These are phyloP conservation scores for Trametes coccinea DNA, from an alignment of 768 basidiomycete genomes.

Conservation along the genomic window DNA sequence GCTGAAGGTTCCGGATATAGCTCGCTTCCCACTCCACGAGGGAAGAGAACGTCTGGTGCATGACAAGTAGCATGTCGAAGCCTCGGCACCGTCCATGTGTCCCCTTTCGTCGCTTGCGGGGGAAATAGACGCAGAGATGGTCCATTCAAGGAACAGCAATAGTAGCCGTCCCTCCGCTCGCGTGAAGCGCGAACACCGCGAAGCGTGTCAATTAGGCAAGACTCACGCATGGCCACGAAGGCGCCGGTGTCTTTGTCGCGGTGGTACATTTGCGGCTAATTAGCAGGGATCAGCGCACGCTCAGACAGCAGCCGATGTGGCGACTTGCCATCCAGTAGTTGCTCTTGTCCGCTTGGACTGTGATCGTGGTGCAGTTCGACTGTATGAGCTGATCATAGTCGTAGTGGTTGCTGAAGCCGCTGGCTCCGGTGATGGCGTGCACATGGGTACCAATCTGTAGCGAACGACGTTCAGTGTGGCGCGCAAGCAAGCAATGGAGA, in stretches of 20 bases:
- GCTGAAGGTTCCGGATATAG: neutral
- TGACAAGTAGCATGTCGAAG: neutral
- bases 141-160: neutral
- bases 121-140: neutral
- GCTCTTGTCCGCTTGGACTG: conserved; percentile 25
- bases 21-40: neutral
- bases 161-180: neutral
- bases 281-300: neutral
- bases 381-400: conserved; percentile 15
- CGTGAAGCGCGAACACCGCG: neutral
- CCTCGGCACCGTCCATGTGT: neutral
- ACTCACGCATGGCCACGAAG: conserved; percentile 22
- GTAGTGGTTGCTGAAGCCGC: conserved; percentile 18
- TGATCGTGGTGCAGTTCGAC: conserved; percentile 22
- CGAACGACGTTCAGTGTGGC: too few relatives aligned
- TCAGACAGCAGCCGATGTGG: neutral
- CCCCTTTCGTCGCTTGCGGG: neutral
- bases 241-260: conserved; percentile 22
- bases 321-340: conserved; percentile 28
- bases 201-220: neutral
- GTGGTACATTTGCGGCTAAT: conserved; percentile 24
- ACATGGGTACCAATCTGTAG: conserved; percentile 19
- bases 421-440: conserved; percentile 21
- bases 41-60: neutral
- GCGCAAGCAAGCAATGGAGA: neutral